phyloP scores from a whole-genome alignment of 306 rosid species.

The Malus asiatica region DNA sequence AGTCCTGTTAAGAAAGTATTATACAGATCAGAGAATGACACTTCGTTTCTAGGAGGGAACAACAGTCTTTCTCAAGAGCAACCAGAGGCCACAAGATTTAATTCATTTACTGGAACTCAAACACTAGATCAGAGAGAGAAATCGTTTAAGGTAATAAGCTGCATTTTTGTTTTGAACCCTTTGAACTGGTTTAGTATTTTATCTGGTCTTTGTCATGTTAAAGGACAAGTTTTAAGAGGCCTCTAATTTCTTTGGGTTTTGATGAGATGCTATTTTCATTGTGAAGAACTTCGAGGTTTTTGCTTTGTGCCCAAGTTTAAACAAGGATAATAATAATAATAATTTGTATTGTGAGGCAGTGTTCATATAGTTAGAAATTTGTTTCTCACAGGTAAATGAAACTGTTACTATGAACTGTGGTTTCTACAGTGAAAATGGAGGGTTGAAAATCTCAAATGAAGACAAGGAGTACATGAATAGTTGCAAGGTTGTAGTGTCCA shows the following conservation, averaged over 20 bases:
- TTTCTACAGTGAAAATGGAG: conserved; percentile 69
- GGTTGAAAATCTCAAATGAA: conserved; percentile 66
- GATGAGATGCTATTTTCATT: not conserved
- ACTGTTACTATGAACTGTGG: conserved; percentile 70
- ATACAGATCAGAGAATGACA: conserved; percentile 43
- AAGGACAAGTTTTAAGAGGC: not conserved
- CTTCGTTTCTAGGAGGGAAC: conserved; percentile 31
- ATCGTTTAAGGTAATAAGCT: conserved; percentile 68
- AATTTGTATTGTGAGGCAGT: not conserved
- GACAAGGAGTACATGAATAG: conserved; percentile 58
- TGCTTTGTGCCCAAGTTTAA: not conserved
- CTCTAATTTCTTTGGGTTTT: not conserved
- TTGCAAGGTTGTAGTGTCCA: conserved; percentile 75
- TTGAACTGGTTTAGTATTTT: conserved; percentile 7
- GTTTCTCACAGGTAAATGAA: conserved; percentile 49
- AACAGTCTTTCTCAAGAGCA: conserved; percentile 31
- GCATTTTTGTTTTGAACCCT: conserved; percentile 11
- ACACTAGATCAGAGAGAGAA: conserved; percentile 59
- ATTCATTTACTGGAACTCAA: conserved; percentile 86
- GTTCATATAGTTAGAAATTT: conserved; percentile 7
- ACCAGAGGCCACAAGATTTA: conserved; percentile 44
- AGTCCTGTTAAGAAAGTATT: conserved; percentile 38
- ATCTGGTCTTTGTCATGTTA: not conserved
- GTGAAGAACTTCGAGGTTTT: not conserved
- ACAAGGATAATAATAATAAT: not conserved